Percentiles rank a stretch among this genome's conserved stretches.
phyloP scores from a whole-genome alignment of 2,329 filamentous ascomycete species.

The Alternaria panax region DNA sequence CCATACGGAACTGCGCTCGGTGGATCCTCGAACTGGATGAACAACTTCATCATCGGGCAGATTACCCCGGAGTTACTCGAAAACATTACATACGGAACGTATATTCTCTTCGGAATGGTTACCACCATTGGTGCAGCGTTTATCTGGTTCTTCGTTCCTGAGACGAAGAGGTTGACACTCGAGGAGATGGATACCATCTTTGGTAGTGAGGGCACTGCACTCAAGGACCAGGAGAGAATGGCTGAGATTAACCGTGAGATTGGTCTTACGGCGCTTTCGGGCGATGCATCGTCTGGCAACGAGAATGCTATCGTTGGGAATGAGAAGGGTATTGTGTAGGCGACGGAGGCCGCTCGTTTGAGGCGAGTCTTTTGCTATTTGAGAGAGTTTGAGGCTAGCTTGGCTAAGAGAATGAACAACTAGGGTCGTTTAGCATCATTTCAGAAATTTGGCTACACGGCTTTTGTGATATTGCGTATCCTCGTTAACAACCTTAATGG shows the following conservation, averaged over 20 bases:
- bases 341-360: neutral
- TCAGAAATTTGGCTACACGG: neutral
- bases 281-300: conserved; percentile 11
- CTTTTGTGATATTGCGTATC: neutral
- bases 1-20: conserved; percentile 75
- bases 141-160: conserved; percentile 60
- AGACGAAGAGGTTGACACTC: conserved; percentile 61
- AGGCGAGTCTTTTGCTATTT: neutral
- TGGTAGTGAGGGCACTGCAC: conserved; percentile 69
- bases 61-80: conserved; percentile 73
- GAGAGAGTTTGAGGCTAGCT: neutral
- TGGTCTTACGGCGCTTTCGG: conserved; percentile 59
- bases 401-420: neutral
- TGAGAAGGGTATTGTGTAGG: conserved; percentile 24
- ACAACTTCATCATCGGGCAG: conserved; percentile 69
- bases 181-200: conserved; percentile 72
- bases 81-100: conserved; percentile 72
- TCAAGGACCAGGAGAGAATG: conserved; percentile 74
- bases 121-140: conserved; percentile 68
- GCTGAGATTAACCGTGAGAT: conserved; percentile 74
- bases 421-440: neutral
- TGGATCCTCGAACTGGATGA: conserved; percentile 60
- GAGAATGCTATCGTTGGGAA: conserved; percentile 15
- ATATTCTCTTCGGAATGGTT: conserved; percentile 72
- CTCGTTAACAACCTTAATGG: neutral